Evolutionary conservation across 2,329 filamentous ascomycete species (phyloP).

Genomic region (Xylariaceae sp.): DNA sequence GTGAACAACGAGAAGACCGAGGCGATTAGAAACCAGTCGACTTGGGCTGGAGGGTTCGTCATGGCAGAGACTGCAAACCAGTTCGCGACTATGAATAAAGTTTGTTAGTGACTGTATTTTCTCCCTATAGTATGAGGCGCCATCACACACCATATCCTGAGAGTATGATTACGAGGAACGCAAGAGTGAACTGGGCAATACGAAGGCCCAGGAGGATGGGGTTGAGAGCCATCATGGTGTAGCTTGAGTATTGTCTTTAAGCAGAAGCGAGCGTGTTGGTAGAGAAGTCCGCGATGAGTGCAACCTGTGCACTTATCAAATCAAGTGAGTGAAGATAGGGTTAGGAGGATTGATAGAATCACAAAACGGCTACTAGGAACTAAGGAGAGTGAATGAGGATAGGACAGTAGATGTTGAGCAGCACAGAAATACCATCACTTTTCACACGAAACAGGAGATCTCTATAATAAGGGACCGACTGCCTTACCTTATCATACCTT

Average conservation of each 20-base stretch:
- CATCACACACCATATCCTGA: slow-evolving; percentile 46
- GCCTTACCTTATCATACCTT: too few species aligned
- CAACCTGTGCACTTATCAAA: slow-evolving; percentile 14
- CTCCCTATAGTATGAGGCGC: background rate
- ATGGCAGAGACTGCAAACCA: slow-evolving; percentile 57
- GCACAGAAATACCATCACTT: slow-evolving; percentile 10
- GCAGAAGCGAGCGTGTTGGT: slow-evolving; percentile 25
- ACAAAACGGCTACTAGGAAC: too few species aligned
- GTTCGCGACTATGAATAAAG: slow-evolving; percentile 46
- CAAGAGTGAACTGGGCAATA: slow-evolving; percentile 42
- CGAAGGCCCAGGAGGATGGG: slow-evolving; percentile 41
- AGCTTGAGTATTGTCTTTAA: too few species aligned
- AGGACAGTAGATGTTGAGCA: slow-evolving; percentile 5
- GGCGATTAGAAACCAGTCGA: slow-evolving; percentile 56
- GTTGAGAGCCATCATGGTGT: slow-evolving; percentile 37
- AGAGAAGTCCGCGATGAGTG: slow-evolving; percentile 25
- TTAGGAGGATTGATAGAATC: too few species aligned
- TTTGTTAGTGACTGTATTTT: slow-evolving; percentile 12
- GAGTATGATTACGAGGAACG: slow-evolving; percentile 44
- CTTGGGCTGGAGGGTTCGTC: slow-evolving; percentile 49
- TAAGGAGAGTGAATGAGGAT: background rate
- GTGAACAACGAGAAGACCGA: slow-evolving; percentile 53
- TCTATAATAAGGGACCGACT: too few species aligned
- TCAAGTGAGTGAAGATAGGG: too few species aligned
- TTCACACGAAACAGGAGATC: too few species aligned